Percentiles rank a stretch among this genome's conserved stretches.
These are phyloP conservation scores for Yarrowia sp. DNA, from an alignment of 805 yeast genomes.

Conservation along the genomic window DNA sequence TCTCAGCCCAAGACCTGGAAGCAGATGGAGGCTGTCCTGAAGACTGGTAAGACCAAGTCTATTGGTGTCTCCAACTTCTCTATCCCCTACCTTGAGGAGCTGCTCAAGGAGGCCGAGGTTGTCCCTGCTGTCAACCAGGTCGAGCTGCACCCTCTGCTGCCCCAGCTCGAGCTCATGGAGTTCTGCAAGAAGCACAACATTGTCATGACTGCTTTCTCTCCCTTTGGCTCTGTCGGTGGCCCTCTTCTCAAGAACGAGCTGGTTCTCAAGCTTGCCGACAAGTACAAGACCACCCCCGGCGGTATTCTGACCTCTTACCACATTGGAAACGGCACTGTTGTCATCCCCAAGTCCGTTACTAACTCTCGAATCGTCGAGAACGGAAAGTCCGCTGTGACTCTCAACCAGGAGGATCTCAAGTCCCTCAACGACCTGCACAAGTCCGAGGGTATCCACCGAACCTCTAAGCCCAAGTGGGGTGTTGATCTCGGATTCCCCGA, in stretches of 20 bases:
- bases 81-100: slow-evolving; percentile 47
- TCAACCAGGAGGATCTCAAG: slow-evolving; percentile 44
- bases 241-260: slow-evolving; percentile 54
- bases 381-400: slow-evolving; percentile 40
- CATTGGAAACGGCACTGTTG: slow-evolving; percentile 56
- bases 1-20: slow-evolving; percentile 56
- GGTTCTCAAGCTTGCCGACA: slow-evolving; percentile 53
- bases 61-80: slow-evolving; percentile 79
- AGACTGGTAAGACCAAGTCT: slow-evolving; percentile 47
- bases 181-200: slow-evolving; percentile 53
- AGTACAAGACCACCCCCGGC: slow-evolving; percentile 51
- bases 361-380: slow-evolving; percentile 52
- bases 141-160: slow-evolving; percentile 70
- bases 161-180: slow-evolving; percentile 57
- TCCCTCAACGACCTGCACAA: slow-evolving; percentile 37
- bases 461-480: slow-evolving; percentile 35
- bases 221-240: slow-evolving; percentile 62
- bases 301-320: slow-evolving; percentile 64
- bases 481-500: slow-evolving; percentile 34
- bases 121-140: slow-evolving; percentile 72
- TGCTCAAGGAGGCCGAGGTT: slow-evolving; percentile 48
- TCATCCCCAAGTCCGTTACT: slow-evolving; percentile 69
- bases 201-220: slow-evolving; percentile 70
- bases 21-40: slow-evolving; percentile 56
- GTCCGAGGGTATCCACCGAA: slow-evolving; percentile 33